Base-by-base conservation (phyloP, 345 rosid genomes). In the Salix caprea region DNA sequence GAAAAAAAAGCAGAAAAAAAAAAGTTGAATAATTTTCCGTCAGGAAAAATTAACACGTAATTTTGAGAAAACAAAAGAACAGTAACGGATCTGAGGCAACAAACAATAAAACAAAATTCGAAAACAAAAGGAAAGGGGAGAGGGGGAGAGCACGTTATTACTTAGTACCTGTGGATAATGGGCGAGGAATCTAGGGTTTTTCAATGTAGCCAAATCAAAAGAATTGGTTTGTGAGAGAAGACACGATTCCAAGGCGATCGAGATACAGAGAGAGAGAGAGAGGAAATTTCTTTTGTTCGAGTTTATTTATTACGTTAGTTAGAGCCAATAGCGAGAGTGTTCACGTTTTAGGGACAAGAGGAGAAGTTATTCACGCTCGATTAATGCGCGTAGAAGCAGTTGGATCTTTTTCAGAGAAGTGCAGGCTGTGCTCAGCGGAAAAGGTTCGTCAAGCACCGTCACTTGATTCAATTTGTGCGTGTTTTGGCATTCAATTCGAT, bases 161-260 rank as follows among this genome's bases (percentile, higher is more conserved):
- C 26, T 32, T 26, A 21, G 67, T 70, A 78, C 86, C 86, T 76
- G 82, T 40, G 19, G 61, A 75, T 73, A 81, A 80, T 78, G 81
- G 82, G 82, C 65, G 84, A 69, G 71, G 82, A 76, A 82, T 69
- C 87, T 85, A 85, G 87, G 91, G 87, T 82, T 89, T 77, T 28
- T 61, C 2, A 75, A 75, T 32, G 78, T 78, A 67, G 64, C 84
- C 71, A 80, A 74, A 73, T 50, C 79, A 70, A 48, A 48, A 50
- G 69, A 80, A 50, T 72, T 71, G 9, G 76, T 67, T 73, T 37
- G 0, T 40, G 44, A 40, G 62, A 54, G 65, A 26, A 19, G 67
- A 32, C 79, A 52, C 75, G 81, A 81, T 81, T 79, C 85, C 76
- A 61, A 70, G 52, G 56, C 64, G 62, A 24, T 15, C 28, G 62